Base-by-base conservation (phyloP, 306 rosid genomes). In the Ochetophila trinervis region DNA sequence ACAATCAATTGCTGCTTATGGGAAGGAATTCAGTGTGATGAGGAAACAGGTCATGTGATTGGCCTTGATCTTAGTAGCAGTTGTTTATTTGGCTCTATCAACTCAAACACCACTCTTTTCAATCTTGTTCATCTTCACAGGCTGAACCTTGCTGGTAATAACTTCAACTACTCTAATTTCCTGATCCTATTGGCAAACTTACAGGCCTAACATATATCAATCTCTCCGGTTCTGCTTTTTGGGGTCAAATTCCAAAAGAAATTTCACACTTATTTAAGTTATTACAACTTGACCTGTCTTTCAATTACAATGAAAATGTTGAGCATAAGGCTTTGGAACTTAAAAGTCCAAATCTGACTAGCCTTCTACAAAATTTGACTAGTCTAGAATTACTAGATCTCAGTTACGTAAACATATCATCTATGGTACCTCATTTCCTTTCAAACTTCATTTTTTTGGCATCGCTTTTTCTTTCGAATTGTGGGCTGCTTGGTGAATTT, bases 81-180 rank as follows among this genome's bases (percentile, higher is more conserved):
- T 23, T 63, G 53, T 23, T 34, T 63, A 4, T 22, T 6, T 23
- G 55, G 67, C 21, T 44, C 67, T 13, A 10, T 63, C 18, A 14
- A 63, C 55, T 63, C 67, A 36, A 61, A 61, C 10, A 63, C 40
- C 67, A 44, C 36, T 2, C 53, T 63, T 13, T 63, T 63, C 23
- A 11, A 19, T 4, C 67, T 63, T 63, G 22, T 20, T 47, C 67
- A 63, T 20, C 37, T 63, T 14, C 35, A 6, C 13, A 63, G 13
- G 8, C 53, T 63, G 7, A 63, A 22, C 37, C 40, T 63, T 21
- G 32, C 67, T 30, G 53, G 14, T 22, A 63, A 63, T 23, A 3
- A 63, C 49, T 63, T 63, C 55, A 63, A 63, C 15, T 23, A 44
- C 53, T 63, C 67, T 44, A 6, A 8, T 45, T 63, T 15, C 67